phyloP scores from a whole-genome alignment of 2,329 filamentous ascomycete genomes.

The Cladosporium sp. region DNA sequence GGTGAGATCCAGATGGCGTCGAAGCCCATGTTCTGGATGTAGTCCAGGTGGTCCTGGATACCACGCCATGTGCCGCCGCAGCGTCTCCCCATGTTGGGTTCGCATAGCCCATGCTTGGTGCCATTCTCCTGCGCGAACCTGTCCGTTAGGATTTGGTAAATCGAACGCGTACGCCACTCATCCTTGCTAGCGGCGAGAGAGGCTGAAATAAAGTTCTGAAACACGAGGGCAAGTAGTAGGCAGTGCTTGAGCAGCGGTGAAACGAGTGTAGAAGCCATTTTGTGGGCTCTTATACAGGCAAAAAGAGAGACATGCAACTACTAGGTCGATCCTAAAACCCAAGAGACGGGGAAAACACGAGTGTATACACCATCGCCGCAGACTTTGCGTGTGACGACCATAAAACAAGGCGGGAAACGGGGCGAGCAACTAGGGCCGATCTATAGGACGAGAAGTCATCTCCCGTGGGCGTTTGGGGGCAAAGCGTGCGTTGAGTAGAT shows the following conservation, averaged over 20 bases:
- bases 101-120: slow-evolving; percentile 30
- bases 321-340: slow-evolving; percentile 1
- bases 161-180: slow-evolving; percentile 40
- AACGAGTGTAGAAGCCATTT: slow-evolving; percentile 16
- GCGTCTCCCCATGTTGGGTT: slow-evolving; percentile 32
- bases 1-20: slow-evolving; percentile 53
- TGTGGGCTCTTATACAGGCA: not conserved
- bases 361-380: slow-evolving; percentile 2
- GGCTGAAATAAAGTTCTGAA: slow-evolving; percentile 11
- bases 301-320: slow-evolving; percentile 7
- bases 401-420: slow-evolving; percentile 13
- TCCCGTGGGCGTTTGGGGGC: slow-evolving; percentile 14
- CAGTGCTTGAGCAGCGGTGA: slow-evolving; percentile 5
- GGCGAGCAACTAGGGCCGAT: slow-evolving; percentile 16
- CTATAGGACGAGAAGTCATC: slow-evolving; percentile 13
- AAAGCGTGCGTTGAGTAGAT: slow-evolving; percentile 11
- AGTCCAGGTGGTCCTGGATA: slow-evolving; percentile 44
- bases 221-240: slow-evolving; percentile 4
- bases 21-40: slow-evolving; percentile 46
- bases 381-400: slow-evolving; percentile 4
- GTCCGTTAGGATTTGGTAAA: slow-evolving; percentile 45
- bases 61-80: slow-evolving; percentile 46
- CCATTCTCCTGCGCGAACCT: slow-evolving; percentile 36
- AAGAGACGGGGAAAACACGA: slow-evolving; percentile 1
- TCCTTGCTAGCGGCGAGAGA: slow-evolving; percentile 33